phyloP scores from a whole-genome alignment of 768 basidiomycete genomes.

The Mrakia blollopis region DNA sequence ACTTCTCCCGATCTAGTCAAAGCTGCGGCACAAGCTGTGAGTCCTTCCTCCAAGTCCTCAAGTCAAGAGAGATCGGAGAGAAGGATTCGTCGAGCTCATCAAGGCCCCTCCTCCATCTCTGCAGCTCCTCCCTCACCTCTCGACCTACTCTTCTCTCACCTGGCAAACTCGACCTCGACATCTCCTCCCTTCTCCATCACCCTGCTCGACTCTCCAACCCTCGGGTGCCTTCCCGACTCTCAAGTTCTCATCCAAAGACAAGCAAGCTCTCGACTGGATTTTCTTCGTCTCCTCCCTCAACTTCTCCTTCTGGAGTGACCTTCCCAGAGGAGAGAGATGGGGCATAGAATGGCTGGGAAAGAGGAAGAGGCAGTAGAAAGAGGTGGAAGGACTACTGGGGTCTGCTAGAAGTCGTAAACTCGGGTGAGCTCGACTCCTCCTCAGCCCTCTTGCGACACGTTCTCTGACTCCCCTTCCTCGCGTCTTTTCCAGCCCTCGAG shows the following conservation, averaged over 20 bases:
- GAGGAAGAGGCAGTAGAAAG: constrained; percentile 40
- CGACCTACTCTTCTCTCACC: constrained; percentile 66
- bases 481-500: constrained; percentile 57
- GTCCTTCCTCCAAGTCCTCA: too few relatives aligned
- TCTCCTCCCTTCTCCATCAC: constrained; percentile 64
- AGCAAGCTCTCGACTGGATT: constrained; percentile 69
- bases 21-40: constrained; percentile 1
- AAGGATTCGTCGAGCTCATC: neutral
- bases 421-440: constrained; percentile 51
- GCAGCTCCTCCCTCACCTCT: constrained; percentile 23
- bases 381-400: constrained; percentile 84
- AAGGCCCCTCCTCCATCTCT: neutral
- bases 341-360: constrained; percentile 69
- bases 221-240: constrained; percentile 45
- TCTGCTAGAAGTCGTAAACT: constrained; percentile 72
- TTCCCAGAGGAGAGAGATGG: constrained; percentile 55
- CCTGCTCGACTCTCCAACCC: constrained; percentile 52
- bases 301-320: constrained; percentile 84
- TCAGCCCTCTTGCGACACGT: neutral
- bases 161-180: constrained; percentile 77
- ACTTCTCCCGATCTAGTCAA: neutral
- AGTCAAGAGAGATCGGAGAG: neutral
- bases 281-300: constrained; percentile 81
- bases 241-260: constrained; percentile 4
- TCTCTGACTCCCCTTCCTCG: neutral